Conservation (phyloP, 192 early-diverging fungal species). For the Umbelopsis sp. region DNA sequence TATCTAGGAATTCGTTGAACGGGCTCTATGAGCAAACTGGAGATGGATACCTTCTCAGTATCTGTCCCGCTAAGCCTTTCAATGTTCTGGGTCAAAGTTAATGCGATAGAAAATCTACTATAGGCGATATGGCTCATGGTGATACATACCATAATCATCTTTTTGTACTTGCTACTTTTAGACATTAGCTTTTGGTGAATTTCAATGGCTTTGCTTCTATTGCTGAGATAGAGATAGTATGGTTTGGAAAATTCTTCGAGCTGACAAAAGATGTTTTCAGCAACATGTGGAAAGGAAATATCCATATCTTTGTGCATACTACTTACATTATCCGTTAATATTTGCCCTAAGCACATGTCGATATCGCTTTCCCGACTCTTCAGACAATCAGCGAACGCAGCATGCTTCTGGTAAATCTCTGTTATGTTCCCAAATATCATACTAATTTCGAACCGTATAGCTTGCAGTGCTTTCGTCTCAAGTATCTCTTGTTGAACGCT, state of each 20-base stretch:
- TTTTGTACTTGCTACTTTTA: not conserved
- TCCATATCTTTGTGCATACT: too few relatives aligned
- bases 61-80: not conserved
- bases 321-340: not conserved
- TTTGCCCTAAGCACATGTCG: not conserved
- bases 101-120: not conserved
- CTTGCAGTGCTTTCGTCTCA: not conserved
- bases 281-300: too few relatives aligned
- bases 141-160: not conserved
- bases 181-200: slow-evolving; percentile 9
- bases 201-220: not conserved
- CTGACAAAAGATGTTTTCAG: not conserved
- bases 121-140: not conserved
- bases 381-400: not conserved
- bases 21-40: not conserved
- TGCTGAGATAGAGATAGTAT: slow-evolving; percentile 2
- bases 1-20: slow-evolving; percentile 3
- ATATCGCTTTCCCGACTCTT: not conserved
- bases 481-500: not conserved
- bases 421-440: not conserved
- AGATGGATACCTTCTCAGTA: not conserved
- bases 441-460: not conserved
- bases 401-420: not conserved
- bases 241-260: not conserved
- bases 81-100: not conserved